phyloP scores from a whole-genome alignment of 2,329 filamentous ascomycete species.

The Lasiodiplodia sp. region DNA sequence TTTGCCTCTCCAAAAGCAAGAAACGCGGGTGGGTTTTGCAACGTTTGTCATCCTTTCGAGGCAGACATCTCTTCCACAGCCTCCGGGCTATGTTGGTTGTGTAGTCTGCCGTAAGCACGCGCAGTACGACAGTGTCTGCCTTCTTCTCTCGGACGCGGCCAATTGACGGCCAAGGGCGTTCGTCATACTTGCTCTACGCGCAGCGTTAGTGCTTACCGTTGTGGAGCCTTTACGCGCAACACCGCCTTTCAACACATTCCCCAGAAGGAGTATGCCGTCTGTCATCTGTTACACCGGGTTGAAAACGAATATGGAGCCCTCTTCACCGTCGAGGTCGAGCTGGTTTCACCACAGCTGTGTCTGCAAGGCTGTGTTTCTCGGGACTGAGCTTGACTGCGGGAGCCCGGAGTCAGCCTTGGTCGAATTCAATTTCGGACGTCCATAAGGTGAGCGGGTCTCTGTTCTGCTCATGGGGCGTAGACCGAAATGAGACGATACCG shows the following conservation, averaged over 20 bases:
- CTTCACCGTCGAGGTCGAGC: not conserved
- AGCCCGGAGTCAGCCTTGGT: not conserved
- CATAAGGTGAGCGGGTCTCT: no score
- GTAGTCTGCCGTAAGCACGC: slow-evolving; percentile 1
- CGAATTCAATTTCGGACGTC: no score
- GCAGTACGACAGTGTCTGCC: not conserved
- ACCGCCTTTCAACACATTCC: not conserved
- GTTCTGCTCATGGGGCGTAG: no score
- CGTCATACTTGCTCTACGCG: slow-evolving; percentile 11
- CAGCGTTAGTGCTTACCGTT: slow-evolving; percentile 18
- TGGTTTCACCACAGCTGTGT: not conserved
- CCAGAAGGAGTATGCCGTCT: not conserved
- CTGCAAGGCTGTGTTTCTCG: not conserved
- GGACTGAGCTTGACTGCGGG: not conserved
- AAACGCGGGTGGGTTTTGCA: not conserved
- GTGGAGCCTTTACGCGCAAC: slow-evolving; percentile 15
- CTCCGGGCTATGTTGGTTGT: not conserved
- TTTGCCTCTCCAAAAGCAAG: not conserved
- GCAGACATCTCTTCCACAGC: not conserved
- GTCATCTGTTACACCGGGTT: not conserved
- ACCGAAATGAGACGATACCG: not conserved
- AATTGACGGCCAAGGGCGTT: not conserved
- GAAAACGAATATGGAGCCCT: not conserved
- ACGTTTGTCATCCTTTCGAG: not conserved
- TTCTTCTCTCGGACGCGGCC: not conserved